Evolutionary conservation across 2,329 filamentous ascomycete genomes (phyloP).

Genomic region (Xylaria sp.): DNA sequence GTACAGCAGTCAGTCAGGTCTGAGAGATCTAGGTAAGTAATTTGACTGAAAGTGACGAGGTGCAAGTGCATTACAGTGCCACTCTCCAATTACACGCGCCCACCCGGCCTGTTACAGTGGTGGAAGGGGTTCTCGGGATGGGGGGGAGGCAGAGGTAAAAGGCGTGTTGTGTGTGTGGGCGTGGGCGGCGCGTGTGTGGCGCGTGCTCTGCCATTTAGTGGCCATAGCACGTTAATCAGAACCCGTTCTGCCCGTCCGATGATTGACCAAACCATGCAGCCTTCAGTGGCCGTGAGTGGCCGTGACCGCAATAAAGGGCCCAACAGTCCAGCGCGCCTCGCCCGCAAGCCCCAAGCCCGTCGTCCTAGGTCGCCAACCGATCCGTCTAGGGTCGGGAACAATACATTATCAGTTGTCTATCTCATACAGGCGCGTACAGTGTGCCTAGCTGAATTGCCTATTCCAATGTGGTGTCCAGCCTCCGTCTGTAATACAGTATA

Average conservation of each 20-base stretch:
- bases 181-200: constrained; percentile 22
- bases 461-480: neutral
- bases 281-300: too few species aligned
- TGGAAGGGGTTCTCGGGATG: constrained; percentile 17
- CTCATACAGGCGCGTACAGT: neutral
- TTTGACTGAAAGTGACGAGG: constrained; percentile 22
- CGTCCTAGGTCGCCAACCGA: too few species aligned
- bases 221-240: neutral
- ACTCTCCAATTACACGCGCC: too few species aligned
- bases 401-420: neutral
- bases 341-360: too few species aligned
- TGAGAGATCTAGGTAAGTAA: constrained; percentile 7
- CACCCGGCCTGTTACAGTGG: neutral
- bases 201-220: constrained; percentile 8
- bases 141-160: too few species aligned
- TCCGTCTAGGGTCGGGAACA: too few species aligned
- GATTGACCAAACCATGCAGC: too few species aligned
- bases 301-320: too few species aligned
- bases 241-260: neutral
- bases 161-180: constrained; percentile 20
- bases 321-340: too few species aligned
- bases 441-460: neutral
- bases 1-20: neutral
- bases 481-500: neutral
- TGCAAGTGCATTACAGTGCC: constrained; percentile 15